Percentiles rank a stretch among this genome's conserved stretches.
Conservation (phyloP, 306 rosid species). For the Gleditsia sinensis region DNA sequence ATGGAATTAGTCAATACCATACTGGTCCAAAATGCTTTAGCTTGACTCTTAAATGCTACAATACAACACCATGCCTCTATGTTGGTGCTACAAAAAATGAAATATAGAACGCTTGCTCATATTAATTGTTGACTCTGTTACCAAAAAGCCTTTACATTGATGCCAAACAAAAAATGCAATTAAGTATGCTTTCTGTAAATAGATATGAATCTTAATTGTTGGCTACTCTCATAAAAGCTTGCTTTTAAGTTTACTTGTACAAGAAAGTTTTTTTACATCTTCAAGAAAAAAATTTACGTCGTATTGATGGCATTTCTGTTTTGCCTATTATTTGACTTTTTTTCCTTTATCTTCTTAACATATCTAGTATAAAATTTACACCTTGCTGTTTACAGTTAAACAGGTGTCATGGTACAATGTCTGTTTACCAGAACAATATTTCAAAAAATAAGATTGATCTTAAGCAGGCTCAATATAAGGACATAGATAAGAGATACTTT, state of each 20-base stretch:
- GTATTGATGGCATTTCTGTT: neutral
- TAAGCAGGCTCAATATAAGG: constrained; percentile 86
- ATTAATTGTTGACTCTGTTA: neutral
- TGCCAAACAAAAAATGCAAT: neutral
- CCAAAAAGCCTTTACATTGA: neutral
- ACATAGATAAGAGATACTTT: constrained; percentile 85
- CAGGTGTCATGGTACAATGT: constrained; percentile 76
- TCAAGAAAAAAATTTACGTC: neutral
- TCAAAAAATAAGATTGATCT: constrained; percentile 79
- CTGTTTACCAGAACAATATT: constrained; percentile 77
- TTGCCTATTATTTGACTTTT: neutral
- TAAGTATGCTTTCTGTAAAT: neutral
- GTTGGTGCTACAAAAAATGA: neutral
- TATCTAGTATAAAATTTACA: constrained; percentile 18
- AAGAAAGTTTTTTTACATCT: neutral
- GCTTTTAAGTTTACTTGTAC: neutral
- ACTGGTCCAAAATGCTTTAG: neutral
- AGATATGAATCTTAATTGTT: neutral
- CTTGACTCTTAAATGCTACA: neutral
- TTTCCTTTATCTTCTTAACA: no score
- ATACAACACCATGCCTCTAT: neutral
- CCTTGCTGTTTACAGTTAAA: constrained; percentile 54
- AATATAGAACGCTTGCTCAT: neutral
- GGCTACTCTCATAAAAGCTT: neutral
- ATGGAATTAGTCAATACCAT: neutral